These are phyloP conservation scores for Exobasidium rhododendri DNA, from an alignment of 1,284 basidiomycete genomes.

Conservation along the genomic window DNA sequence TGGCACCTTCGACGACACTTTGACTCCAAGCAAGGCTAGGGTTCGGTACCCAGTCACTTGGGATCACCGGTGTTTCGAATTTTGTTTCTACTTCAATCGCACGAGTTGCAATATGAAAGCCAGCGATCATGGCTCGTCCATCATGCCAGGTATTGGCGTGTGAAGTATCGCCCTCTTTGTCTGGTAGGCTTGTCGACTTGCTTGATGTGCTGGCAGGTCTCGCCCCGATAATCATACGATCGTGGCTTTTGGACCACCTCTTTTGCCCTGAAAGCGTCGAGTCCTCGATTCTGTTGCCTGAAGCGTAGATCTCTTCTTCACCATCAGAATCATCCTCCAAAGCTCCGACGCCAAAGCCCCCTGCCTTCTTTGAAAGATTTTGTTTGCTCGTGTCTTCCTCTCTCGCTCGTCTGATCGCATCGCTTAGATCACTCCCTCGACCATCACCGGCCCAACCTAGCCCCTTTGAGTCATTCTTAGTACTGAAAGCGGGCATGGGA, in stretches of 20 bases:
- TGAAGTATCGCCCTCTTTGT: neutral
- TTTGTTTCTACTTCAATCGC: conserved; percentile 62
- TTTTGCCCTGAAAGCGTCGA: conserved; percentile 14
- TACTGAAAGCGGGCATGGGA: conserved; percentile 46
- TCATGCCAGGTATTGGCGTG: conserved; percentile 63
- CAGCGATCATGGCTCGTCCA: conserved; percentile 69
- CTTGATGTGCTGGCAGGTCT: neutral
- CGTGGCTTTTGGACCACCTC: neutral
- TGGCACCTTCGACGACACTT: neutral
- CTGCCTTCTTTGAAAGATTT: neutral
- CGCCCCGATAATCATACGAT: neutral
- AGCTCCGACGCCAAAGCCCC: conserved; percentile 72
- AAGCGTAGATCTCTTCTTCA: conserved; percentile 66
- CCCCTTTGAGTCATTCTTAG: neutral
- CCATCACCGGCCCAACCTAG: neutral
- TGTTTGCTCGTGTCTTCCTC: neutral
- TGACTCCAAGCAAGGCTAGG: conserved; percentile 72
- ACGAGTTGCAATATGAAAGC: conserved; percentile 65
- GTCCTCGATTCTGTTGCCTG: conserved; percentile 20
- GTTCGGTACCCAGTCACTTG: conserved; percentile 77
- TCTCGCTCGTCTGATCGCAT: neutral
- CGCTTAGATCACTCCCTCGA: conserved; percentile 1
- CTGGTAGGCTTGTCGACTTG: neutral
- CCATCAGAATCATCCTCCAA: conserved; percentile 71
- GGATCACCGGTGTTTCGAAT: conserved; percentile 72